Evolutionary conservation across 768 basidiomycete species (phyloP), one percentile per base, ranked within the genome.

Genomic region (Cantharellus cinnabarinus): DNA sequence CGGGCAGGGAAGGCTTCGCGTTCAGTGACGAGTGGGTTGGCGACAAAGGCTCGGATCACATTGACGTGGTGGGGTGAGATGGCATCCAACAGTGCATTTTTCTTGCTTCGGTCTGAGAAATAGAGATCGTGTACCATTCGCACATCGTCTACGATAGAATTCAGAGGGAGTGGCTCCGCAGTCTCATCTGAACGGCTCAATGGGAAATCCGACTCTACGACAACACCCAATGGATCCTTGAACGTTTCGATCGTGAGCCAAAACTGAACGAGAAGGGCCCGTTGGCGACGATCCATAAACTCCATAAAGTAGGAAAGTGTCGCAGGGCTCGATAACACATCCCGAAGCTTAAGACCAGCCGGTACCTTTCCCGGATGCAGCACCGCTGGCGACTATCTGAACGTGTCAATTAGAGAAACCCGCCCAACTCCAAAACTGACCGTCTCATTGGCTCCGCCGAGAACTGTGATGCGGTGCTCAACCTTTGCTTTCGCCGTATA

Each of bases 171-270:
- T 5, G 61, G 4, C 38, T 63, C 57, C 38, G 59, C 59, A 41
- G 75, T 69, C 60, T 79, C 83, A 29, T 70, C 71, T 20, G 71
- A 68, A 2, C 72, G 68, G 2, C 66, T 52, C 5, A 62, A 70
- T 10, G 75, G 75, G 63, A 89, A 83, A 3, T 85, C 77, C 2
- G 80, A 78, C 68, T 95, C 93, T 29, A 29, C 20, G 1, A 29
- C 20, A 29, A 29, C 20, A 29, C 20, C 20, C 37, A 99, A 71
- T 0, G 95, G 95, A 64, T 94, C 89, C 71, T 97, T 97, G 77
- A 98, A 94, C 60, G 89, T 89, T 71, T 99, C 91, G 2, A 97
- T 88, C 0, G 90, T 89, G 1, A 98, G 74, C 94, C 94, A 98
- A 70, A 97, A 99, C 63, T 98, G 94, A 2, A 95, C 89, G 5